Evolutionary conservation across 176 grass and related monocot genomes (phyloP).

Genomic region (Zoysia japonica): DNA sequence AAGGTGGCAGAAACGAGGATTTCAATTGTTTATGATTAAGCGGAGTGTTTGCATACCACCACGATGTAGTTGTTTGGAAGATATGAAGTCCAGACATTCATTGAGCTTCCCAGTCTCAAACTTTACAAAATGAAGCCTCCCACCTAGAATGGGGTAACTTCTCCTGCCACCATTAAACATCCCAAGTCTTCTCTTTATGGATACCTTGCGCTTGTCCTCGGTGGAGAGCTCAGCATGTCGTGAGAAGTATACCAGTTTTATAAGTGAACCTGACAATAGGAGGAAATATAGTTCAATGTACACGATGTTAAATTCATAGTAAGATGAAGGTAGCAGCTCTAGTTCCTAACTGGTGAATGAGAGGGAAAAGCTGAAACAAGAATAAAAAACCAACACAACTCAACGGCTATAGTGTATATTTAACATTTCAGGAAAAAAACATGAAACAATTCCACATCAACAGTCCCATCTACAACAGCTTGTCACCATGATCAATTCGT

Average conservation of each 20-base stretch:
- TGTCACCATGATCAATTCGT: background rate
- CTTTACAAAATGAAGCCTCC: conserved; percentile 98
- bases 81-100: conserved; percentile 95
- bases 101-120: conserved; percentile 91
- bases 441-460: background rate
- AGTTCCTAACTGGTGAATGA: background rate
- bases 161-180: conserved; percentile 77
- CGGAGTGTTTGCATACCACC: conserved; percentile 66
- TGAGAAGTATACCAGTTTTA: conserved; percentile 98
- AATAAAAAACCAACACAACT: conserved; percentile 1
- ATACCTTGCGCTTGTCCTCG: conserved; percentile 72
- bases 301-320: background rate
- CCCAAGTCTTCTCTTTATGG: conserved; percentile 78
- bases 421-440: conserved; percentile 17
- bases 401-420: background rate
- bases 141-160: conserved; percentile 88
- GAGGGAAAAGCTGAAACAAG: background rate
- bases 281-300: conserved; percentile 22
- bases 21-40: background rate
- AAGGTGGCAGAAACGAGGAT: conserved; percentile 4
- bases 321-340: background rate
- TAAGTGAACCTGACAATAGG: conserved; percentile 68
- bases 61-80: conserved; percentile 92
- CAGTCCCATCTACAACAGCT: background rate
- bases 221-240: conserved; percentile 70